Conservation (phyloP, 768 basidiomycete species). For the Tricholoma matsutake region DNA sequence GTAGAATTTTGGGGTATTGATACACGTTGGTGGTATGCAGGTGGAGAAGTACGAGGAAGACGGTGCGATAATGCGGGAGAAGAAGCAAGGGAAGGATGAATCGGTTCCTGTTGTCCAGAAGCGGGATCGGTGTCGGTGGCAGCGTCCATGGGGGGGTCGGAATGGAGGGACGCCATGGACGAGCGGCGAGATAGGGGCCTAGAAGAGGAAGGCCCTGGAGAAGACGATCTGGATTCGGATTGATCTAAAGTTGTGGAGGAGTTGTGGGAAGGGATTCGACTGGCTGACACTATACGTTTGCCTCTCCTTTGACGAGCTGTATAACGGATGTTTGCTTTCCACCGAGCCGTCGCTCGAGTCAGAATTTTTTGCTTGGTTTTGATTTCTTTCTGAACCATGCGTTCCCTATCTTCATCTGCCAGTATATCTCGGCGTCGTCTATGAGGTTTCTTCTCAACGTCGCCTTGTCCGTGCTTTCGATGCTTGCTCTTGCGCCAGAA, state of each 20-base stretch:
- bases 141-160: background rate
- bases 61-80: conserved; percentile 11
- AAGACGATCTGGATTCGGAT: conserved; percentile 4
- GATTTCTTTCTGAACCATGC: conserved; percentile 40
- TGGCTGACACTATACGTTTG: conserved; percentile 28
- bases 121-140: background rate
- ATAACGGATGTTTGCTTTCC: conserved; percentile 61
- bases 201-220: conserved; percentile 14
- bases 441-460: conserved; percentile 49
- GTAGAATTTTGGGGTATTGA: conserved; percentile 9
- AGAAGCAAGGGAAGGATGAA: conserved; percentile 2
- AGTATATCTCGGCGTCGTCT: conserved; percentile 20
- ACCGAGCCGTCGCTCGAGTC: conserved; percentile 63
- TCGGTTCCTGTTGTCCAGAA: conserved; percentile 12
- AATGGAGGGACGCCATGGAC: conserved; percentile 23
- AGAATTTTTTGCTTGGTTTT: conserved; percentile 57
- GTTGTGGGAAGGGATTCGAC: conserved; percentile 21
- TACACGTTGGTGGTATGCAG: conserved; percentile 43
- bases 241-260: conserved; percentile 23
- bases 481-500: conserved; percentile 52
- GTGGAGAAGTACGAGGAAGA: conserved; percentile 30
- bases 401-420: conserved; percentile 29
- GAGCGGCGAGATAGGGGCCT: conserved; percentile 27
- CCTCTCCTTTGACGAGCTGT: conserved; percentile 59
- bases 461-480: conserved; percentile 32